Percentiles rank a stretch among this genome's conserved stretches.
Conservation (phyloP, 179 eudicot genomes). For the Nepenthes alata region DNA sequence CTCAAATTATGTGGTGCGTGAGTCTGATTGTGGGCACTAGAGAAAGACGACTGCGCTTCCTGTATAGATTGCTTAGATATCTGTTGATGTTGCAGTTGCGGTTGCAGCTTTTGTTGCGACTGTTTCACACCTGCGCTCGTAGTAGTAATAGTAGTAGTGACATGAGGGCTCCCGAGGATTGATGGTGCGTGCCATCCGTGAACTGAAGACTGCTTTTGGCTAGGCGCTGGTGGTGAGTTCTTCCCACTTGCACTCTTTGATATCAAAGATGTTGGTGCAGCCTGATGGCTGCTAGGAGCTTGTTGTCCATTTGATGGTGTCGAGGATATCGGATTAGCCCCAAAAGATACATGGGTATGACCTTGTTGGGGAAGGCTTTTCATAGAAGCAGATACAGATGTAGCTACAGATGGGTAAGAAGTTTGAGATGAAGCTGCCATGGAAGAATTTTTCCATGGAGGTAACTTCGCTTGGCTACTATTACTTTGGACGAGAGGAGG, state of each 20-base stretch:
- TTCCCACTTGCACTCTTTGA: conserved; percentile 73
- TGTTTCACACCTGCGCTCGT: neutral
- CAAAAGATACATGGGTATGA: conserved; percentile 82
- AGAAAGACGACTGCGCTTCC: conserved; percentile 41
- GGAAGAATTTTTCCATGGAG: conserved; percentile 66
- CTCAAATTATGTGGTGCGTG: conserved; percentile 12
- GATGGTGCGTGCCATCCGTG: conserved; percentile 34
- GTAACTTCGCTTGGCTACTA: conserved; percentile 41
- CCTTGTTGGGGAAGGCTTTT: conserved; percentile 48
- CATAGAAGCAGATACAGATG: conserved; percentile 30
- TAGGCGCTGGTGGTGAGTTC: conserved; percentile 28
- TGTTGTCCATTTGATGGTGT: conserved; percentile 36
- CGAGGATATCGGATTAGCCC: conserved; percentile 37
- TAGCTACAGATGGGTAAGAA: conserved; percentile 29
- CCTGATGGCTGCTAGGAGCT: conserved; percentile 26
- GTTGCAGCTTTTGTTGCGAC: neutral
- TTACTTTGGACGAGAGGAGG: conserved; percentile 52
- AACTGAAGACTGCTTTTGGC: conserved; percentile 30
- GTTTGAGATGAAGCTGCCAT: conserved; percentile 45
- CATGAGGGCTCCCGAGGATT: conserved; percentile 60
- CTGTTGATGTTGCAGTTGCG: conserved; percentile 27
- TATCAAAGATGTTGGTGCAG: conserved; percentile 56
- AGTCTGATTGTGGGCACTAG: conserved; percentile 25
- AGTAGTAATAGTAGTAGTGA: conserved; percentile 25
- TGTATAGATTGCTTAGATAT: conserved; percentile 35